phyloP scores from a whole-genome alignment of 306 rosid genomes.

The Quercus gilva region DNA sequence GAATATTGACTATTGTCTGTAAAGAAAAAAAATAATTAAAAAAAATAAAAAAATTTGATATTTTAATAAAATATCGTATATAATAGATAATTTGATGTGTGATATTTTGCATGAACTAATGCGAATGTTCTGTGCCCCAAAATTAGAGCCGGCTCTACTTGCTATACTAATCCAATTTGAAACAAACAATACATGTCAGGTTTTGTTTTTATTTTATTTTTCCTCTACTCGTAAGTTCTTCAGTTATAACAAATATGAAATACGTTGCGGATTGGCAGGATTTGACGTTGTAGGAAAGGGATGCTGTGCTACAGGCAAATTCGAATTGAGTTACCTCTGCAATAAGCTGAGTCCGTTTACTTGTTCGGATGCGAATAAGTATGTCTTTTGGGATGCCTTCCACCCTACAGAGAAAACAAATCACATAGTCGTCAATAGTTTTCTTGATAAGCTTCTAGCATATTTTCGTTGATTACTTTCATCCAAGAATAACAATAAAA shows the following conservation, averaged over 20 bases:
- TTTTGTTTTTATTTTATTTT: too few relatives aligned
- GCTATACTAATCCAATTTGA: too few relatives aligned
- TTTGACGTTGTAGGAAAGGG: slow-evolving; percentile 53
- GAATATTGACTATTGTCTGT: too few relatives aligned
- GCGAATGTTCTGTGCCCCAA: too few relatives aligned
- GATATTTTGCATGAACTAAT: too few relatives aligned
- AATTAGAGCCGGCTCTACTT: too few relatives aligned
- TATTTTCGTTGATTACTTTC: slow-evolving; percentile 6
- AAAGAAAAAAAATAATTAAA: too few relatives aligned
- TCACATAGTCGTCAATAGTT: slow-evolving; percentile 17
- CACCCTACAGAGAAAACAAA: slow-evolving; percentile 58
- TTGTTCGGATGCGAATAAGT: slow-evolving; percentile 71
- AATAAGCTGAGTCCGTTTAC: slow-evolving; percentile 48
- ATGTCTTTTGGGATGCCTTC: slow-evolving; percentile 62
- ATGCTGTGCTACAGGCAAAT: slow-evolving; percentile 85
- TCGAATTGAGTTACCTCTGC: slow-evolving; percentile 88
- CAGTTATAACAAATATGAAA: background rate
- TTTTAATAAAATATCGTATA: too few relatives aligned
- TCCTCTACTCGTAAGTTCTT: too few relatives aligned
- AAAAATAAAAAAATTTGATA: accelerated
- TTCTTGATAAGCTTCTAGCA: slow-evolving; percentile 17
- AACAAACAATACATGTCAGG: too few relatives aligned
- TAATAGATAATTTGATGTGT: too few relatives aligned
- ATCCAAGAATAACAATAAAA: too few relatives aligned
- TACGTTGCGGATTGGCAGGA: slow-evolving; percentile 36